Conservation (phyloP, 345 rosid species). For the Citrus maxima region DNA sequence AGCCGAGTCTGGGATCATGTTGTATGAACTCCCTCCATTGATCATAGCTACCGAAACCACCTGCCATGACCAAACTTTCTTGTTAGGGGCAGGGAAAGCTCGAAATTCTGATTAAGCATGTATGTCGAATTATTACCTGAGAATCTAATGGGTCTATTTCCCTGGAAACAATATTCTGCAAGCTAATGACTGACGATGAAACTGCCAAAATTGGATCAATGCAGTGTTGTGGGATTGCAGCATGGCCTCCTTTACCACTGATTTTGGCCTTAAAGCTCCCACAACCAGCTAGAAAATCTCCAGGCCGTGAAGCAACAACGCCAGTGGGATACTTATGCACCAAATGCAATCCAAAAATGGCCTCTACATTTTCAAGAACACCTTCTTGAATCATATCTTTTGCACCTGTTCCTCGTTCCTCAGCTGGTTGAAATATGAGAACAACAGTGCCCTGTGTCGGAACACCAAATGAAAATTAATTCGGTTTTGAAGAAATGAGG, state of each 20-base stretch:
- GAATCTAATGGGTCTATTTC: slow-evolving; percentile 66
- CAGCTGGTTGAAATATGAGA: slow-evolving; percentile 71
- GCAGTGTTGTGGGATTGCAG: slow-evolving; percentile 45
- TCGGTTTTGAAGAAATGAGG: background rate
- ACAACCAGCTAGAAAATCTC: slow-evolving; percentile 62
- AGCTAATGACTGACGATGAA: slow-evolving; percentile 52
- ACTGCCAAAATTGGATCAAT: slow-evolving; percentile 65
- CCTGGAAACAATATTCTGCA: slow-evolving; percentile 59
- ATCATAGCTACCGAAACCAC: slow-evolving; percentile 58
- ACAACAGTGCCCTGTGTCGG: slow-evolving; percentile 51
- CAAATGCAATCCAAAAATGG: slow-evolving; percentile 54
- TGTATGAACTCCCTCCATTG: slow-evolving; percentile 48
- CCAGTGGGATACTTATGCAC: slow-evolving; percentile 37
- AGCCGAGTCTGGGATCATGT: slow-evolving; percentile 50
- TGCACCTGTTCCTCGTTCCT: slow-evolving; percentile 59
- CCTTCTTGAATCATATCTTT: slow-evolving; percentile 51
- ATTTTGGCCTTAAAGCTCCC: slow-evolving; percentile 59
- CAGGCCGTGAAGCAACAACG: slow-evolving; percentile 46
- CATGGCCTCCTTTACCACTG: slow-evolving; percentile 57
- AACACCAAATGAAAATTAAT: background rate
- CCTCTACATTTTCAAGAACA: slow-evolving; percentile 49
- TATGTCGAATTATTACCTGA: slow-evolving; percentile 31
- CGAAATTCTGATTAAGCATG: background rate
- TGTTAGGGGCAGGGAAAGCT: background rate
- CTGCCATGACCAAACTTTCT: slow-evolving; percentile 24